These are phyloP conservation scores for Crataegus laevigata DNA, from an alignment of 306 rosid genomes.

Conservation along the genomic window DNA sequence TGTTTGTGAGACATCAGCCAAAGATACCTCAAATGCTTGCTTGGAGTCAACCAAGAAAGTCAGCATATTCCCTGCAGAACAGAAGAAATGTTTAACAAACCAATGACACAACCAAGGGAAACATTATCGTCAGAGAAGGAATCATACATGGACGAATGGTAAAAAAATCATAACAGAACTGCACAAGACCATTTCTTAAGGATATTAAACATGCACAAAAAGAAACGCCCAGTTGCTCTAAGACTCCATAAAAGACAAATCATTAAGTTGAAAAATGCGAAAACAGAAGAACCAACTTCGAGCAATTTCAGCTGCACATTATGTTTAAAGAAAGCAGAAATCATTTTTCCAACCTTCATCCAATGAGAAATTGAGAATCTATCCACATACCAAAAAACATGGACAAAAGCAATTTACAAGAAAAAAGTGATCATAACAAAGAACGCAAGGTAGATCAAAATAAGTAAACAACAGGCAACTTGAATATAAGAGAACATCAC, in stretches of 20 bases:
- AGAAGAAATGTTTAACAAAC: not conserved
- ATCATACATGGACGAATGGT: not conserved
- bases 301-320: not conserved
- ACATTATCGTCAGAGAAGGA: not conserved
- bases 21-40: conserved; percentile 98
- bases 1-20: conserved; percentile 95
- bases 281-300: not conserved
- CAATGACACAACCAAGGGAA: not conserved
- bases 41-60: conserved; percentile 79
- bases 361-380: not conserved
- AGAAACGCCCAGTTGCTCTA: not conserved
- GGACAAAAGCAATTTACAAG: not conserved
- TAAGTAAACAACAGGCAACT: not conserved
- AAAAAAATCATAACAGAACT: not conserved
- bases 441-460: not conserved
- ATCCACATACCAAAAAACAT: not conserved
- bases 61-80: conserved; percentile 72
- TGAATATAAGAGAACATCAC: conserved; percentile 17
- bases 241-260: not conserved
- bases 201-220: not conserved
- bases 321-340: not conserved
- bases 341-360: not conserved
- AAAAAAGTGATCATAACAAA: not conserved
- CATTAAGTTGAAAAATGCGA: not conserved
- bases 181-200: not conserved